phyloP scores from a whole-genome alignment of 2,329 filamentous ascomycete genomes.

The Xylariaceae sp. region DNA sequence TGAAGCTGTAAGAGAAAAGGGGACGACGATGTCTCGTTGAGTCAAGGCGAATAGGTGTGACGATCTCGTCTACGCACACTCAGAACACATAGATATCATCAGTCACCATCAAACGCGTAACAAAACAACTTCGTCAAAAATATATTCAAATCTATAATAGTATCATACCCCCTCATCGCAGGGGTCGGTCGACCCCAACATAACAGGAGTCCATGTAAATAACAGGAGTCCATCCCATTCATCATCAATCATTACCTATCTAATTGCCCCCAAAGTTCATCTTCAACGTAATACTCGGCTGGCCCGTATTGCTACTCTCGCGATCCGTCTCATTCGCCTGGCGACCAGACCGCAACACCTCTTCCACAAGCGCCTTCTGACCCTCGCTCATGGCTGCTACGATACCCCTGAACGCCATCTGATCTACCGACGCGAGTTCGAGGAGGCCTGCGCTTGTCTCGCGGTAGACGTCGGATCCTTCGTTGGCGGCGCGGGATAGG shows the following conservation, averaged over 20 bases:
- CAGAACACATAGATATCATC: too few species aligned
- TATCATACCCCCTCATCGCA: too few species aligned
- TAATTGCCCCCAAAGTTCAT: constrained; percentile 70
- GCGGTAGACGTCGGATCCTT: constrained; percentile 55
- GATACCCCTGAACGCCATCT: constrained; percentile 65
- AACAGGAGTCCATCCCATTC: neutral
- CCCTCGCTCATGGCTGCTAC: constrained; percentile 65
- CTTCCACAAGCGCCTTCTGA: constrained; percentile 74
- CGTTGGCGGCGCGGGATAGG: constrained; percentile 63
- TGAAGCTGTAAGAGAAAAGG: too few species aligned
- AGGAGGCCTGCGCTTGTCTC: constrained; percentile 74
- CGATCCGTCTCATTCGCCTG: constrained; percentile 40
- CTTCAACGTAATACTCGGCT: constrained; percentile 86
- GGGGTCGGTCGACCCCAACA: neutral
- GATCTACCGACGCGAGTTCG: constrained; percentile 73
- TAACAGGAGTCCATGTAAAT: neutral
- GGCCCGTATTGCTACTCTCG: constrained; percentile 41
- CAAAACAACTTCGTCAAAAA: too few species aligned
- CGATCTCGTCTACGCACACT: too few species aligned
- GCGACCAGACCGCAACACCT: constrained; percentile 65
- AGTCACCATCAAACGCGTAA: too few species aligned
- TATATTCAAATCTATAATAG: too few species aligned
- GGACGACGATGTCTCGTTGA: too few species aligned
- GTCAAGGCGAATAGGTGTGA: too few species aligned
- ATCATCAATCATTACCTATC: neutral